Evolutionary conservation across 2,329 filamentous ascomycete species (phyloP), one percentile per base, ranked within the genome.

Genomic region (Penicillium brasilianum): DNA sequence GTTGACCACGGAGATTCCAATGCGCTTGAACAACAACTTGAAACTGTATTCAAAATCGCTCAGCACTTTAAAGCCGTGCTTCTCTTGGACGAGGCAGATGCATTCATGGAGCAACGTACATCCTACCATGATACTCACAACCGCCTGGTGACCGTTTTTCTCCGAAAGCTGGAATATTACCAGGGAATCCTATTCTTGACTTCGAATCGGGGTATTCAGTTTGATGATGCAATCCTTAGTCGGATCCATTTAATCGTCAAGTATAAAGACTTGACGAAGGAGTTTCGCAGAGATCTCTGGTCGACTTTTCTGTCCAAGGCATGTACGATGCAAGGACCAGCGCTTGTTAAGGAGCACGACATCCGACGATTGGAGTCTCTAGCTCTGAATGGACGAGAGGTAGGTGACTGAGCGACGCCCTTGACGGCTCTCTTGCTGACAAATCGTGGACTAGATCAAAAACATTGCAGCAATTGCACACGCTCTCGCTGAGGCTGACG

Each of bases 21-120:
- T 25, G 58, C 64, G 14, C 61, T 71, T n/a, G 66, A 72, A 22
- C 14, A 22, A 32, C 57, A 68, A 37, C 64, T 74, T 28, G 43
- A 65, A 32, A 58, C 37, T 8, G 61, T 74, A 41, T 69, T 74
- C 49, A 65, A 69, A 30, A 66, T 71, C 20, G 67, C 70, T 7
- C 66, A 55, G 34, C 61, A 62, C 50, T 74, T 70, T 4, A 41
- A 53, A 1, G 22, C 50, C 2, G 20, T 53, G 4, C 54, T 61
- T 3, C 39, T 61, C 5, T 51, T 61, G 22, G 59, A 61, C 13
- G 55, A 61, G 20, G 59, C 59, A 30, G 59, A 62, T 6, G 52
- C 57, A 6, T 61, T 61, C 25, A 25, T 58, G 10, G 39, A 44
- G 4, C 16, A 48, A 18, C 55, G 55, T 1, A 46, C 32, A 7